Conservation (phyloP, 768 basidiomycete genomes). For the Trametes gibbosa region DNA sequence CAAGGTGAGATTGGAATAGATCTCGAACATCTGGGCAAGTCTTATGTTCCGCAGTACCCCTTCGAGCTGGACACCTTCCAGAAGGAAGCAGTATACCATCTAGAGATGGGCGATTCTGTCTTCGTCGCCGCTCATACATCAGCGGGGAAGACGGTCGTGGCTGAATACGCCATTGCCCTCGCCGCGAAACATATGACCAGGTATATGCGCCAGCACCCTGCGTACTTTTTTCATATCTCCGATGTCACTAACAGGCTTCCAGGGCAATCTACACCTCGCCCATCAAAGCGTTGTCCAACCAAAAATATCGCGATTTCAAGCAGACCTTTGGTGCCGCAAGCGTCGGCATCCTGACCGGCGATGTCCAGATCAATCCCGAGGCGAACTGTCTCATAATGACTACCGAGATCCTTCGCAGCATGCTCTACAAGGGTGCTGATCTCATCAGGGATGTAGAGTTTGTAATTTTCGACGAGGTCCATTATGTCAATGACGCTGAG, state of each 20-base stretch:
- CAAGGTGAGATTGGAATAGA: conserved; percentile 49
- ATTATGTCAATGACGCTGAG: conserved; percentile 99
- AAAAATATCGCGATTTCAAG: conserved; percentile 99
- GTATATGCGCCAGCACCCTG: conserved; percentile 38
- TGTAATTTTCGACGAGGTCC: conserved; percentile 99
- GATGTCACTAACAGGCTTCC: background rate
- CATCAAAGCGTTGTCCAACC: conserved; percentile 97
- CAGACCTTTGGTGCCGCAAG: conserved; percentile 88
- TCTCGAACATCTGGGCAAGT: background rate
- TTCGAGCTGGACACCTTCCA: conserved; percentile 99
- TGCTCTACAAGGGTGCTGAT: conserved; percentile 99
- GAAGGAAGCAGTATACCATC: conserved; percentile 96
- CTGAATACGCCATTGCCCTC: conserved; percentile 96
- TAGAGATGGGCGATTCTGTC: conserved; percentile 96
- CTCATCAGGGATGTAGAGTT: conserved; percentile 98
- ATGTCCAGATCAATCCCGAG: conserved; percentile 99
- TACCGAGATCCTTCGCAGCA: conserved; percentile 95
- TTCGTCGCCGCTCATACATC: conserved; percentile 99
- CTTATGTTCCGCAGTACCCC: conserved; percentile 66
- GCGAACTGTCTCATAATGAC: conserved; percentile 97
- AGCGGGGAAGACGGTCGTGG: conserved; percentile 99
- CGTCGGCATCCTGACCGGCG: conserved; percentile 95
- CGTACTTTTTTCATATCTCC: background rate
- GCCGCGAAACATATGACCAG: conserved; percentile 99
- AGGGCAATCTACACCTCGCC: conserved; percentile 99